Conservation (phyloP, 768 basidiomycete genomes). For the Pisolithus sp. region DNA sequence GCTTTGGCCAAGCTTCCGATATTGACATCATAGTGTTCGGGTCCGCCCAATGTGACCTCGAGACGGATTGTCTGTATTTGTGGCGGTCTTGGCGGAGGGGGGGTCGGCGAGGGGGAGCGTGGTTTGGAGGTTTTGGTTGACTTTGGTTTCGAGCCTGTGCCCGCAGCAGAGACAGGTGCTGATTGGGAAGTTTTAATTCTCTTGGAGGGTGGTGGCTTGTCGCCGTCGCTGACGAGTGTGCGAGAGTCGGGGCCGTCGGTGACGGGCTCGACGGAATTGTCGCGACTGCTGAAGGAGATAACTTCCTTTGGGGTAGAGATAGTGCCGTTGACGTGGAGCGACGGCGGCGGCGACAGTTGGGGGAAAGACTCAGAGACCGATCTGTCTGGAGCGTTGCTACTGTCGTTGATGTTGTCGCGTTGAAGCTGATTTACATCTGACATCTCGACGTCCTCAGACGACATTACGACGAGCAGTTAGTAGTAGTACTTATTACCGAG, state of each 20-base stretch:
- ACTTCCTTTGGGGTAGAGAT: conserved; percentile 16
- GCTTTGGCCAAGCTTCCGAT: conserved; percentile 50
- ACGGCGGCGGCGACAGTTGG: too few relatives aligned
- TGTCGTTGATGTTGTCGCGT: background rate
- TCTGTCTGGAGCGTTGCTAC: background rate
- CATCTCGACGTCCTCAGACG: conserved; percentile 26
- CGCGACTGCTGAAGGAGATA: conserved; percentile 26
- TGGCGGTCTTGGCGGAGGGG: conserved; percentile 40
- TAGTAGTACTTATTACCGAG: background rate
- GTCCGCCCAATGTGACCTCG: conserved; percentile 64
- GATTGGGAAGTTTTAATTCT: conserved; percentile 22
- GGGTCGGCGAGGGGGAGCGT: conserved; percentile 54
- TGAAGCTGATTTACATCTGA: conserved; percentile 8
- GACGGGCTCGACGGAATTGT: conserved; percentile 19
- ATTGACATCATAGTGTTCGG: conserved; percentile 70
- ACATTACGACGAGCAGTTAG: conserved; percentile 5
- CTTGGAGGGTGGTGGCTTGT: conserved; percentile 24
- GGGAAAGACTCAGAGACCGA: conserved; percentile 7
- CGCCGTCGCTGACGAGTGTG: conserved; percentile 10
- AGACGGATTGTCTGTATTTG: conserved; percentile 62
- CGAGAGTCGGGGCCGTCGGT: conserved; percentile 10
- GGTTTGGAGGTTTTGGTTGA: conserved; percentile 38
- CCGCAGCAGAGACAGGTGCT: conserved; percentile 22
- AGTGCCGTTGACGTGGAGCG: background rate
- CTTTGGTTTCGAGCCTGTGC: conserved; percentile 44